Evolutionary conservation across 192 early-diverging fungal species (phyloP), one percentile per base, ranked within the genome.

Genomic region (Coemansia sp.): DNA sequence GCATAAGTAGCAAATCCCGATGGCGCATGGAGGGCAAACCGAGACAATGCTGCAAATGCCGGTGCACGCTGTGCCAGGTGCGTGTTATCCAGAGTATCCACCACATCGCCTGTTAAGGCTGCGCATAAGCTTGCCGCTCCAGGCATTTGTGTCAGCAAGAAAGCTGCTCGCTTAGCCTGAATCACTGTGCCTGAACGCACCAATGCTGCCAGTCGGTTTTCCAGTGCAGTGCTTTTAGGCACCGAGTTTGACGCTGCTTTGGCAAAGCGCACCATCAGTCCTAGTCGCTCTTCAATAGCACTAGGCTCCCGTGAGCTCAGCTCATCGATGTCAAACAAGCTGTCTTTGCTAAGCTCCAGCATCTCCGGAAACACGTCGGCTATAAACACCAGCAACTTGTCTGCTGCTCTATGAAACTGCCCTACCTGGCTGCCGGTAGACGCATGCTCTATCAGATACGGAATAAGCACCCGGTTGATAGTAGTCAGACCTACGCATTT

Each of bases 401-500:
- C 70, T 2, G 77, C 70, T 5, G 70, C 51, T 5, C 42, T 28
- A 15, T 31, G 55, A 13, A 72, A 57, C 40, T 58, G 37, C 0
- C 39, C n/a, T 13, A 42, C 43, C 52, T 48, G 28, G 18, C 28
- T n/a, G 14, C 53, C 30, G 26, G 39, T 37, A 43, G 44, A 80
- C 50, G 50, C 80, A 70, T 46, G 92, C 59, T 53, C 94, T 51
- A 55, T 79, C 43, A 37, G 85, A 68, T 33, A 92, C 75, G 33
- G 81, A 57, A 47, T 61, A 43, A 71, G 39, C 3, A 80, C 83
- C 41, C 84, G 86, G 57, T 93, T 88, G 47, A 94, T 64, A 6
- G 92, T 72, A 7, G 84, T 86, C 36, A 94, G 63, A 8, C 85
- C 84, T 11, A 91, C 84, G 8, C 89, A 80, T 26, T 90, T 84